Conservation (phyloP, 805 yeast species). For the Cyberlindnera japonica region DNA sequence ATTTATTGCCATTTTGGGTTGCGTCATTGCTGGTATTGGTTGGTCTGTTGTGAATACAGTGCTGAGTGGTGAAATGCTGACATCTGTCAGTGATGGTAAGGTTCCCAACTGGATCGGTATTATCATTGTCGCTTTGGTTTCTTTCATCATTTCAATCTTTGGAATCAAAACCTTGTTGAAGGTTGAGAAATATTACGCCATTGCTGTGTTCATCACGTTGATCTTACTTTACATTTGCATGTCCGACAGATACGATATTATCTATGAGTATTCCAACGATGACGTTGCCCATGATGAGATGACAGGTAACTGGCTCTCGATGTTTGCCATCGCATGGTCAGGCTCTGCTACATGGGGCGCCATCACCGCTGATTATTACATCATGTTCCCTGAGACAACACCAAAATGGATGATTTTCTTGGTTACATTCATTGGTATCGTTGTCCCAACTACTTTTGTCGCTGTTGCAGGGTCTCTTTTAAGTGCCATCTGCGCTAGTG, state of each 20-base stretch:
- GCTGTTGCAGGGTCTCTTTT: slow-evolving; percentile 65
- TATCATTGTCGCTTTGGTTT: slow-evolving; percentile 58
- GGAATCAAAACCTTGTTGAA: slow-evolving; percentile 70
- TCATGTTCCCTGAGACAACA: slow-evolving; percentile 71
- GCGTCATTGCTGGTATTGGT: slow-evolving; percentile 69
- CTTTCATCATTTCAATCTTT: slow-evolving; percentile 65
- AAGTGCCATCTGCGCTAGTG: slow-evolving; percentile 58
- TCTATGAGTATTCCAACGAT: slow-evolving; percentile 32
- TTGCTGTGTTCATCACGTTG: slow-evolving; percentile 67
- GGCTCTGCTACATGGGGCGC: slow-evolving; percentile 90
- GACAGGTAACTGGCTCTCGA: slow-evolving; percentile 67
- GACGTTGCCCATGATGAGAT: slow-evolving; percentile 36
- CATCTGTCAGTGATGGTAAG: slow-evolving; percentile 56
- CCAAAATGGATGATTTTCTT: slow-evolving; percentile 50
- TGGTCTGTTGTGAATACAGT: slow-evolving; percentile 88
- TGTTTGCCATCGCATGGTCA: slow-evolving; percentile 70
- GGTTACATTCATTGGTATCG: slow-evolving; percentile 63
- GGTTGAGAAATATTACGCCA: slow-evolving; percentile 63
- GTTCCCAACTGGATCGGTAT: slow-evolving; percentile 76
- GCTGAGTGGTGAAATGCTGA: slow-evolving; percentile 80
- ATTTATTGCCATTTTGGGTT: slow-evolving; percentile 65
- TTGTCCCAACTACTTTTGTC: slow-evolving; percentile 71
- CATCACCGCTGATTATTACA: slow-evolving; percentile 79
- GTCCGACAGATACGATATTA: slow-evolving; percentile 41
- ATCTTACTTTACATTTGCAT: slow-evolving; percentile 63